These are phyloP conservation scores for Nannizzia gypsea DNA, from an alignment of 2,329 filamentous ascomycete genomes.

Conservation along the genomic window DNA sequence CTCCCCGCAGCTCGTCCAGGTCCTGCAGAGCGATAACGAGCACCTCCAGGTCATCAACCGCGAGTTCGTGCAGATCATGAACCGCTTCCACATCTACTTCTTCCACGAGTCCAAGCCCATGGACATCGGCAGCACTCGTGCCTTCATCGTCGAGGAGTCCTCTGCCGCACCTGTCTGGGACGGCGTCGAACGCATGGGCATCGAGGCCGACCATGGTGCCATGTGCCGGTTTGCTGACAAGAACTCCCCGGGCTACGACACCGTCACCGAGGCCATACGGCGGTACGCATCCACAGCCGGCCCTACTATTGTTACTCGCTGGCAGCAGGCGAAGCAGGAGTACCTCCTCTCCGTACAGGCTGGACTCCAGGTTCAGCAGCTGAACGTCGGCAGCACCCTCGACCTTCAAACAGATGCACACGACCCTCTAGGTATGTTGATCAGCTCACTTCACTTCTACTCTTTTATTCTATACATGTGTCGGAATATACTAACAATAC, in stretches of 20 bases:
- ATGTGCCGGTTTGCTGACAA: conserved; percentile 62
- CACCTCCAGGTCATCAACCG: conserved; percentile 62
- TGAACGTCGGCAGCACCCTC: conserved; percentile 1
- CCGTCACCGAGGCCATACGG: conserved; percentile 38
- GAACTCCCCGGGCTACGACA: conserved; percentile 53
- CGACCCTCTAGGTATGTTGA: conserved; percentile 10
- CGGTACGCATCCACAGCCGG: conserved; percentile 43
- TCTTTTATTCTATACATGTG: not conserved
- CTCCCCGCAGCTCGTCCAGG: conserved; percentile 55
- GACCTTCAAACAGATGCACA: conserved; percentile 5
- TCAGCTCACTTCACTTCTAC: not conserved
- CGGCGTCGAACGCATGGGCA: conserved; percentile 61
- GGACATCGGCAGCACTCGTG: conserved; percentile 51
- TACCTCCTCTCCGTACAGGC: conserved; percentile 27
- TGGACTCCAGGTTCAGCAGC: conserved; percentile 15
- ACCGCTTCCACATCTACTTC: conserved; percentile 62
- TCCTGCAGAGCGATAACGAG: conserved; percentile 62
- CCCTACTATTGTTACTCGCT: conserved; percentile 43
- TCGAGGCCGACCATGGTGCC: conserved; percentile 57
- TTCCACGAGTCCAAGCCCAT: conserved; percentile 64
- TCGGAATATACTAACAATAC: not conserved
- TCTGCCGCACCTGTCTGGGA: conserved; percentile 59
- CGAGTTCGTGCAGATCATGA: conserved; percentile 59
- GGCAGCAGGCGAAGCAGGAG: conserved; percentile 45
- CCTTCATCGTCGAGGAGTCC: conserved; percentile 55